Conservation (phyloP, 352 stramenopile genomes). For the Discostella stelligera region DNA sequence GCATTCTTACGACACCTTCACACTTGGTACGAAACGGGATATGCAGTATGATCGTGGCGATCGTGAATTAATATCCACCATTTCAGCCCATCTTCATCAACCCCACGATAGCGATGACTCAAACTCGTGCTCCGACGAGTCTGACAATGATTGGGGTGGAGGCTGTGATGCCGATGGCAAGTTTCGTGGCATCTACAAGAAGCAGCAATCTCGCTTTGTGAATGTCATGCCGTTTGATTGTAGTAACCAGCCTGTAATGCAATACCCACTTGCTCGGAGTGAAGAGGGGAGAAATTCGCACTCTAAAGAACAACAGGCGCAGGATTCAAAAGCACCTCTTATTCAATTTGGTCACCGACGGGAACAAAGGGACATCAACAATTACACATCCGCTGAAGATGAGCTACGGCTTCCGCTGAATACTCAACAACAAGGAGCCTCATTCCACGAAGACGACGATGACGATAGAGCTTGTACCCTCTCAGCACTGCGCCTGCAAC, state of each 20-base stretch:
- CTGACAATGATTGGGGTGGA: not conserved
- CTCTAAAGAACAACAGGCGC: not conserved
- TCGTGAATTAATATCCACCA: not conserved
- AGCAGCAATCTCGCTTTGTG: not conserved
- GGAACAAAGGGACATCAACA: not conserved
- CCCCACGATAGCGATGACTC: not conserved
- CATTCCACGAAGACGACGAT: constrained; percentile 8
- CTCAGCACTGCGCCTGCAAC: constrained; percentile 40
- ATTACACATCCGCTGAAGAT: not conserved
- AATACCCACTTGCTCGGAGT: constrained; percentile 27
- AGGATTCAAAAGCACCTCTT: not conserved
- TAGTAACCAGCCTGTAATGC: constrained; percentile 23
- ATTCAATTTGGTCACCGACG: not conserved
- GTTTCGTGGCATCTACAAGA: not conserved
- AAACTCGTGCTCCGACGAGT: not conserved
- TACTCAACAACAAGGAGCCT: not conserved
- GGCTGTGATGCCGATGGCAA: not conserved
- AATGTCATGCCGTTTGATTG: constrained; percentile 14
- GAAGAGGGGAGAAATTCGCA: not conserved
- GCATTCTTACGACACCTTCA: not conserved
- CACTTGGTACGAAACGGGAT: not conserved
- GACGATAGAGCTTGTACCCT: constrained; percentile 8
- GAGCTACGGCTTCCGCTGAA: not conserved
- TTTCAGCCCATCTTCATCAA: not conserved
- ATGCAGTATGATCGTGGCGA: not conserved